Evolutionary conservation across 139 green algal species (phyloP), one percentile per base, ranked within the genome.

Genomic region (Zygnema circumcarinatum): DNA sequence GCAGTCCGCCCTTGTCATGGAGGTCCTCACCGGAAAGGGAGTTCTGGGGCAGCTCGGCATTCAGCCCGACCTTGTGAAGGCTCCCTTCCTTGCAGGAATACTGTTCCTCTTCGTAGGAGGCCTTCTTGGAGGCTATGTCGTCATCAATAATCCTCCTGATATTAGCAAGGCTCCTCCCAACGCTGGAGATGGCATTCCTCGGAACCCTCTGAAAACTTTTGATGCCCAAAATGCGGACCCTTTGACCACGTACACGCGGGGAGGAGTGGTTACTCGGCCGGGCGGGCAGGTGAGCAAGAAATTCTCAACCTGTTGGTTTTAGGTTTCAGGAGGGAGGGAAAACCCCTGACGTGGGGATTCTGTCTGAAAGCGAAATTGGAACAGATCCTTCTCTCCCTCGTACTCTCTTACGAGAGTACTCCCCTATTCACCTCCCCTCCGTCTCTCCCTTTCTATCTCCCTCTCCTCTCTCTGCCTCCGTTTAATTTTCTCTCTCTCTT

Each of bases 21-120:
- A 88, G 76, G 83, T 88, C 22, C 38, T 88, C 33, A 88, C 83
- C 21, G 83, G 83, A 52, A 88, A 88, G 72, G 83, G 83, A 38
- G 83, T 84, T 21, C 74, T 88, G 25, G 83, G 38, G 11, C 83
- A 88, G 39, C 72, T 88, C 2, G 83, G 83, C 11, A 29, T 88
- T 1, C 42, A 88, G 33, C 36, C 69, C 21, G 2, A 36, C 21
- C 25, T 32, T n/a, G 40, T 88, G 36, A 41, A 52, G 2, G 40
- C 72, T 35, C 83, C 83, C 25, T 74, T 84, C 38, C 72, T 88
- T 2, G 39, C 73, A 22, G 83, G 83, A 53, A 54, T 88, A 54
- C 20, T 32, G 2, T 88, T 88, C 32, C n/a, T 88, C 1, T 39
- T 84, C 74, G 1, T 88, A 1, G 83, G 72, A 25, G 83, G 83